phyloP scores from a whole-genome alignment of 257 asterid species.

The Nemophila menziesii region DNA sequence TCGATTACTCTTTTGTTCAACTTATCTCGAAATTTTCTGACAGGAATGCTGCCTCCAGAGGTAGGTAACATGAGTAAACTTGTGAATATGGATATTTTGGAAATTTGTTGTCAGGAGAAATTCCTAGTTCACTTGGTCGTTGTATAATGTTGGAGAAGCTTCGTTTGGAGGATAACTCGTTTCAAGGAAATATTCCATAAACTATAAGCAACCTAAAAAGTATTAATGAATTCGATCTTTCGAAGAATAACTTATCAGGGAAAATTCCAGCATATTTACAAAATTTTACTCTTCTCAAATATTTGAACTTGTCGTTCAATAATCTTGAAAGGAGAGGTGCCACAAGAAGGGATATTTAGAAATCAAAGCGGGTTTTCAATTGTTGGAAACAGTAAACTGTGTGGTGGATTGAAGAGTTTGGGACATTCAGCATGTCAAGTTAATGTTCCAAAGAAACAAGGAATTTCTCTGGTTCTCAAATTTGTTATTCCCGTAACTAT shows the following conservation, averaged over 20 bases:
- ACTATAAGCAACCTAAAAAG: not conserved
- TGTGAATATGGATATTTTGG: not conserved
- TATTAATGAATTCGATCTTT: constrained; percentile 1
- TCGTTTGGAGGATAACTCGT: constrained; percentile 1
- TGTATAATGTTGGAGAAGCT: not conserved
- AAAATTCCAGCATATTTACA: not conserved
- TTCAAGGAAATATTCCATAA: constrained; percentile 1
- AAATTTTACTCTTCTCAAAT: not conserved
- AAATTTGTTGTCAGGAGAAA: not conserved
- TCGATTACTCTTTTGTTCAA: not conserved
- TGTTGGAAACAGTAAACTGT: constrained; percentile 3
- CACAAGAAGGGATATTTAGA: constrained; percentile 11
- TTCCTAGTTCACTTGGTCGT: not conserved
- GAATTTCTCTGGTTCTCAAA: not conserved
- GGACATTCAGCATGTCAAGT: not conserved
- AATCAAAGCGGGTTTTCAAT: constrained; percentile 1
- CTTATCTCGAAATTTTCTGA: constrained; percentile 2
- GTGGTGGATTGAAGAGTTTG: constrained; percentile 4
- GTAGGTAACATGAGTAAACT: constrained; percentile 2
- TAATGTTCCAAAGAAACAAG: not conserved
- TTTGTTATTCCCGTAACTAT: not conserved
- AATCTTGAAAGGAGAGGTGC: constrained; percentile 12
- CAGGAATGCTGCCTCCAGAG: constrained; percentile 1
- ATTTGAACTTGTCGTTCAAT: constrained; percentile 6
- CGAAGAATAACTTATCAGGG: constrained; percentile 16